Evolutionary conservation across 495 filamentous ascomycete genomes (phyloP), one percentile per base, ranked within the genome.

Genomic region (Oleoguttula mirabilis): DNA sequence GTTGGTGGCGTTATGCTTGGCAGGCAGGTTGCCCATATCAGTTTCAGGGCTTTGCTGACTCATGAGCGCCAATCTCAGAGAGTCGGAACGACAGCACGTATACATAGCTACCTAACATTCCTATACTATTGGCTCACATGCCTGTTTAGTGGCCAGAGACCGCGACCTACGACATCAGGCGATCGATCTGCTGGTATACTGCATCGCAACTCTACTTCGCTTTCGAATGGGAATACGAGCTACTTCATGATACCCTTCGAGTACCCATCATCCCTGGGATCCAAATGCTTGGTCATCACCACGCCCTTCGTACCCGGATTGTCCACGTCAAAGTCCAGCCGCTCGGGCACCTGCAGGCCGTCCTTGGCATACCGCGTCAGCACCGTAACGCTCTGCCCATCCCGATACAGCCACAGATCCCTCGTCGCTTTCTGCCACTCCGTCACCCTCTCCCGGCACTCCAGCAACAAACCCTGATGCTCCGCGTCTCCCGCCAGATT

Each of bases 391-490:
- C 49, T 55, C 10, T 61, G 55, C 2, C 66, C 65, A 51, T 69
- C 66, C 6, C 58, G 47, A 34, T 55, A 61, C 32, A 66, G 47
- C 65, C 65, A 69, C 19, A 55, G 60, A 52, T 69, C 66, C 23
- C 59, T 46, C 6, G 65, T 66, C 41, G 48, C 15, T 4, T 40
- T 32, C 50, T 69, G 65, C 65, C 66, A 69, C 15, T 39, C 43
- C 32, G 62, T 58, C n/a, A 65, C 27, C 36, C 46, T 37, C 6
- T 33, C 36, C 20, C 66, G 41, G 32, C 64, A 36, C 8, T 47
- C 45, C 11, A 42, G 14, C 28, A 66, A 33, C n/a, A 59, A 10
- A 1, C 39, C 47, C 21, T 38, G 12, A 23, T 59, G 39, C 19
- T 50, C 47, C 5, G 45, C 34, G 19, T 65, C 50, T 1, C 22